phyloP scores from a whole-genome alignment of 345 rosid species.

The Leavenworthia alabamica region DNA sequence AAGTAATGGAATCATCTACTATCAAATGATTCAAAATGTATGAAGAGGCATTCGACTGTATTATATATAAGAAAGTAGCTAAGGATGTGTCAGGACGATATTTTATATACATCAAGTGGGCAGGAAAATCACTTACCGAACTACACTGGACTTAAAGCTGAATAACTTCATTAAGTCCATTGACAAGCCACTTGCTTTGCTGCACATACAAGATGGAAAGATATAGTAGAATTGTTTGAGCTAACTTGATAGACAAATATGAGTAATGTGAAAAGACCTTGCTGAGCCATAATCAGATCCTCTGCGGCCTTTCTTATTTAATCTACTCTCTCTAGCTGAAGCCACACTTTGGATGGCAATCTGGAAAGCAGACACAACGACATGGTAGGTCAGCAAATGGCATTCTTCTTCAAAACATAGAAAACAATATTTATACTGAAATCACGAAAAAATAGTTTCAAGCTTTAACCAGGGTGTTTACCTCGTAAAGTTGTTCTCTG shows the following conservation, averaged over 20 bases:
- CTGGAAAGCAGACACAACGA: conserved; percentile 35
- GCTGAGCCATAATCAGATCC: conserved; percentile 59
- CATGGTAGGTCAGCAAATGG: neutral
- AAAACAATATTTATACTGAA: neutral
- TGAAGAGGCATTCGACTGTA: neutral
- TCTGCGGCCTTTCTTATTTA: conserved; percentile 83
- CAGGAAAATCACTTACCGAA: conserved; percentile 46
- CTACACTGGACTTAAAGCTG: conserved; percentile 70
- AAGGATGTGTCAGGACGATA: neutral
- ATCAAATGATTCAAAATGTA: neutral
- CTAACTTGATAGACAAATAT: neutral
- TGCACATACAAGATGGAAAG: conserved; percentile 23
- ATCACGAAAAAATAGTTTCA: neutral
- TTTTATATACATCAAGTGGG: neutral
- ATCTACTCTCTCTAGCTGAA: conserved; percentile 80
- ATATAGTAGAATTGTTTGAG: neutral
- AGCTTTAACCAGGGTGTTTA: conserved; percentile 15
- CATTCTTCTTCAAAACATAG: conserved; percentile 1
- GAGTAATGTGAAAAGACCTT: conserved; percentile 38
- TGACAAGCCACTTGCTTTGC: conserved; percentile 72
- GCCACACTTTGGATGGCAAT: conserved; percentile 80
- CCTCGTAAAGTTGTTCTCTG: conserved; percentile 96
- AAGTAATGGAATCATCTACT: neutral
- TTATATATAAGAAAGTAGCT: too few relatives aligned
- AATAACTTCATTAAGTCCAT: conserved; percentile 85